A percentile compares a stretch with the other conserved stretches of the same genome.
Conservation (phyloP, 306 rosid genomes). For the Pterocarpus macrocarpus region DNA sequence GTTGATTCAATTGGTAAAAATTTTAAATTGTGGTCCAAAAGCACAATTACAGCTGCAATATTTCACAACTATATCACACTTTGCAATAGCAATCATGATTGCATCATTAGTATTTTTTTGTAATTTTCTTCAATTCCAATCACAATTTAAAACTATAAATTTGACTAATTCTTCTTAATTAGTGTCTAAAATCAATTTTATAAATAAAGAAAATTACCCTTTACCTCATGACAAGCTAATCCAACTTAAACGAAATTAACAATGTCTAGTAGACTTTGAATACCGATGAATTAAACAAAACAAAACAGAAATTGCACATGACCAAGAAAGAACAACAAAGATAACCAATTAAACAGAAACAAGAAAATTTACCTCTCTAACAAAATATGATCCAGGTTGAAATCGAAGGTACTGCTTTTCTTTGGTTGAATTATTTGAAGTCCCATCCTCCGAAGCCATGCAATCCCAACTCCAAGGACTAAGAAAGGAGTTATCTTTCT, state of each 20-base stretch:
- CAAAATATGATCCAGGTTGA: constrained; percentile 39
- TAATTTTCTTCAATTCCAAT: too few relatives aligned
- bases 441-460: background rate
- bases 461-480: constrained; percentile 44
- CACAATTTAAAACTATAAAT: too few relatives aligned
- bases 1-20: too few relatives aligned
- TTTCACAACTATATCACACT: too few relatives aligned
- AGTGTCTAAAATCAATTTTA: too few relatives aligned
- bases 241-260: background rate
- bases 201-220: too few relatives aligned
- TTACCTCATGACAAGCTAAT: background rate
- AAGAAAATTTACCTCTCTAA: background rate
- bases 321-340: background rate
- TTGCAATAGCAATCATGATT: too few relatives aligned
- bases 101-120: too few relatives aligned
- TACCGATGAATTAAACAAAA: background rate
- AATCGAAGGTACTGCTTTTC: background rate
- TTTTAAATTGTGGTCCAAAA: too few relatives aligned
- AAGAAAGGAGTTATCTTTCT: constrained; percentile 46
- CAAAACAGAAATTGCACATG: background rate
- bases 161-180: too few relatives aligned
- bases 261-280: too few relatives aligned
- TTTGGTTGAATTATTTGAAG: background rate
- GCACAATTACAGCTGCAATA: too few relatives aligned
- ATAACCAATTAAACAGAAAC: background rate